Conservation (phyloP, 441 rosid genomes). For the Adansonia gregorii region DNA sequence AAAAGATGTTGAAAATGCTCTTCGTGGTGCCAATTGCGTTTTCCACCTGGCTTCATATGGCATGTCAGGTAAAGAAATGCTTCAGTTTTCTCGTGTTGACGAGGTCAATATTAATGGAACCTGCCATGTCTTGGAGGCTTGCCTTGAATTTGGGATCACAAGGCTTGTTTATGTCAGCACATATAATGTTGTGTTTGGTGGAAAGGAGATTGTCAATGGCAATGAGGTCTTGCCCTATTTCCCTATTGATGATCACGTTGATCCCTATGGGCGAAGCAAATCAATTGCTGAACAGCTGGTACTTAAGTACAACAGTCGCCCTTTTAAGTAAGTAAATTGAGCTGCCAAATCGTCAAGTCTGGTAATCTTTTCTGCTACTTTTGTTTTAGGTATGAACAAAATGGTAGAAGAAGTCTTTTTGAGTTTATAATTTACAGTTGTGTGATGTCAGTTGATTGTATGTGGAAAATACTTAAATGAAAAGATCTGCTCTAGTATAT, state of each 20-base stretch:
- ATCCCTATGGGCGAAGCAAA: constrained; percentile 80
- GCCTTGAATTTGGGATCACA: constrained; percentile 58
- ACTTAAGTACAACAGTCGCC: constrained; percentile 71
- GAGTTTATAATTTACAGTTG: neutral
- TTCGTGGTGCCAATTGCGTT: constrained; percentile 77
- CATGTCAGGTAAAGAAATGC: constrained; percentile 95
- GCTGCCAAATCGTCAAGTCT: neutral
- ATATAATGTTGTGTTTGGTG: constrained; percentile 90
- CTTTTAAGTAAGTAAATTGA: constrained; percentile 60
- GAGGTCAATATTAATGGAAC: constrained; percentile 86
- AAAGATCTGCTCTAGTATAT: neutral
- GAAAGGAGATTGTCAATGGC: constrained; percentile 80
- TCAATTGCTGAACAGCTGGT: constrained; percentile 87
- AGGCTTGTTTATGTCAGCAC: constrained; percentile 90
- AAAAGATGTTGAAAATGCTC: constrained; percentile 65
- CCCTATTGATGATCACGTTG: constrained; percentile 77
- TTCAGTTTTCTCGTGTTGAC: constrained; percentile 77
- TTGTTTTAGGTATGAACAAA: neutral
- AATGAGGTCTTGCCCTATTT: constrained; percentile 78
- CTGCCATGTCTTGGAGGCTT: constrained; percentile 73
- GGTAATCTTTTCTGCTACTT: neutral
- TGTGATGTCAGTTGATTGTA: neutral
- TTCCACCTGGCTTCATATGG: constrained; percentile 94
- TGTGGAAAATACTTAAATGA: constrained; percentile 3
- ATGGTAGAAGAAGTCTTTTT: neutral